Base-by-base conservation (phyloP, 495 filamentous ascomycete species). In the Aspergillus hancockii region DNA sequence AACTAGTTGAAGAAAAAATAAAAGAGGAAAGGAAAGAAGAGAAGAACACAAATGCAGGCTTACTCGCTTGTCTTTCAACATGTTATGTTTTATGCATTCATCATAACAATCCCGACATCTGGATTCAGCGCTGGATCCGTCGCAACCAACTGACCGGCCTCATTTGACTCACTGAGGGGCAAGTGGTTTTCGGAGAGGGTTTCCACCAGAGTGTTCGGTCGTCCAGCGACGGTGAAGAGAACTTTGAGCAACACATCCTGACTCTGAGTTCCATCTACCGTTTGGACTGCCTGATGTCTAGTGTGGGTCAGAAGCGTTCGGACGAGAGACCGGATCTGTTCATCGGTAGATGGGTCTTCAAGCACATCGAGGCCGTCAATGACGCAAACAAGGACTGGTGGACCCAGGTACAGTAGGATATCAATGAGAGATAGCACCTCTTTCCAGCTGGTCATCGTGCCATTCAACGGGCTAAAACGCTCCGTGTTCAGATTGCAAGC, bases 311-410 rank as follows among this genome's bases (percentile, higher is more conserved):
- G 63, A 0, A 80, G 59, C 3, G 71, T 67, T 19, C 72, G 67
- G 25, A 80, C 63, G 12, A 80, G 55, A 2, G 74, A 71, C 25
- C 70, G 72, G 16, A 80, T 61, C 21, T 72, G 63, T 12, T 55
- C 55, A 46, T 77, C 71, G 1, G 75, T 77, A 13, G 75, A 74
- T 2, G 65, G 31, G 47, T 77, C 68, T 32, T 77, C 68, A 28
- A 80, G 66, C 16, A 59, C 57, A 55, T 80, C 75, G 30, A 80
- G 60, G 1, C 75, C 76, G 50, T 80, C 74, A 40, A 80, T 72
- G 32, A 79, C 65, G 43, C 71, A 75, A 16, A 80, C 64, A 21
- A 80, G 53, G n/a, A 80, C 67, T 5, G 77, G 77, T 19, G 77
- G 77, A 18, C 70, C 67, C 28, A 71, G 75, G 54, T 73, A 62